Evolutionary conservation across 2,329 filamentous ascomycete species (phyloP), one percentile per base, ranked within the genome.

Genomic region (Elsinoe ampelina): DNA sequence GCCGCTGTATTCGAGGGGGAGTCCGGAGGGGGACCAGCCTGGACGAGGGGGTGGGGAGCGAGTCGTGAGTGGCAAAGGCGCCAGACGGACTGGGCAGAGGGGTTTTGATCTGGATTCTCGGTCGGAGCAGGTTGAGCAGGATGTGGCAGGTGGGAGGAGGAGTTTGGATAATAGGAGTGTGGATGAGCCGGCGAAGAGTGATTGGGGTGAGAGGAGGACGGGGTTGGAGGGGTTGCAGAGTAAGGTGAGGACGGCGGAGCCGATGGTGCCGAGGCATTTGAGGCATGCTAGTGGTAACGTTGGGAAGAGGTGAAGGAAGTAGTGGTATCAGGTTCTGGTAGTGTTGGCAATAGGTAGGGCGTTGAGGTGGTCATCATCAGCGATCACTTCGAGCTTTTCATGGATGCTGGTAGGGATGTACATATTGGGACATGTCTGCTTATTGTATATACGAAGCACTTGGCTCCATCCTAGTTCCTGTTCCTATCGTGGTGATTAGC

Each of bases 241-340:
- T 36, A 42, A 55, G 39, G 36, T 45, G 11, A 17, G 36, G 2
- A 42, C 52, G 1, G 52, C 38, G 54, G 39, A 45, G 41, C 41
- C 42, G 7, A 56, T 42, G 41, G 42, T 42, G 34, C 54, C 32
- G n/a, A 56, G 54, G 19, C 54, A 56, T 48, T 32, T 56, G 30
- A 45, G 54, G 30, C 54, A 56, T 48, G 54, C 54, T 32, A 56
- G 54, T 48, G 54, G 54, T 12, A 56, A 17, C 17, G 22, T 56
- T 32, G 54, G 52, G 22, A 55, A 26, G 26, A 42, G 48, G 17
- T 19, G n/a, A 26, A 22, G 32, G 30, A 30, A 22, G 6, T 35
- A 2, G 4, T 50, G 22, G 17, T 45, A 12, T 2, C 19, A 45
- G 26, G 2, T 8, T 3, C 26, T 30, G 26, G 26, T 30, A 30